Evolutionary conservation across 2,329 filamentous ascomycete genomes (phyloP), one percentile per base, ranked within the genome.

Genomic region (Fusarium chaquense): DNA sequence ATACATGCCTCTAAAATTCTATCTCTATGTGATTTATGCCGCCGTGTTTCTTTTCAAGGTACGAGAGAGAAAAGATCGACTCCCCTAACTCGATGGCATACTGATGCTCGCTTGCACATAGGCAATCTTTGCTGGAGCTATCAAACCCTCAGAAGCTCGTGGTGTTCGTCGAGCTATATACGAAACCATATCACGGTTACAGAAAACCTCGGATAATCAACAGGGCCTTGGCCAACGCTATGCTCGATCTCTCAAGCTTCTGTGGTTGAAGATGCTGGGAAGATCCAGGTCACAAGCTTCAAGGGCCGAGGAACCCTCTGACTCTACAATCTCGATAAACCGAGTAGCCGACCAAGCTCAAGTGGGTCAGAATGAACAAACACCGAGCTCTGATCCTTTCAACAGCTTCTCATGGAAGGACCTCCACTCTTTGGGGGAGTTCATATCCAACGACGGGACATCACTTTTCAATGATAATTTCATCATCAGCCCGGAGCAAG

Each of bases 31-130:
- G 3, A 90, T 90, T 26, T 90, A 90, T 74, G 87, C 86, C 1
- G 88, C 88, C 2, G 87, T 90, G 3, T 90, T 90, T 66, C 76
- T 90, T 7, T 90, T 90, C 80, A 90, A 91, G 79, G 86, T 86
- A 74, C 7, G 30, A 20, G 5, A 11, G 9, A 9, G 4, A 18
- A 5, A 18, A 4, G 3, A 1, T n/a, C 10, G 4, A 1, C 4
- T n/a, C 4, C 1, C 24, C 4, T 8, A 5, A 6, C 1, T 32
- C 7, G 0, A 11, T 3, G 6, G 3, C 0, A 24, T 3, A 12
- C 32, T 58, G 13, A 64, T n/a, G 3, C 6, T 24, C 7, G 1
- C 2, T 28, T 16, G 3, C 4, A 30, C 2, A 0, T 22, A 64
- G 62, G 62, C 62, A 5, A 64, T 64, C 7, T 45, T 51, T 32